Base-by-base conservation (phyloP, 2,329 filamentous ascomycete genomes). In the Helminthosporium solani region DNA sequence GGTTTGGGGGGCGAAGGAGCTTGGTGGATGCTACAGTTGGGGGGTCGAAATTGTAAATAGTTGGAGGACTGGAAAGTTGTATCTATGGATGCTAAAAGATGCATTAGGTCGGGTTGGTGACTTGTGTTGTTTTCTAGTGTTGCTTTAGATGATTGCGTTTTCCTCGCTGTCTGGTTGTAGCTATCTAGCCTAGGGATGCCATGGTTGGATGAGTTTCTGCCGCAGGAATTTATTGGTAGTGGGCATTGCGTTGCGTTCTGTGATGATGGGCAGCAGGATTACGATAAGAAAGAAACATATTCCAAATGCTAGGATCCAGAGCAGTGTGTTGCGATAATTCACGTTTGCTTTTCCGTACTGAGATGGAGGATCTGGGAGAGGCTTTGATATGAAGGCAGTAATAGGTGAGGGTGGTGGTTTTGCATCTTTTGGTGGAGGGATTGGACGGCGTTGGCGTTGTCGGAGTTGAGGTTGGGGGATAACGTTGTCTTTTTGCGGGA, bases 1-100 rank as follows among this genome's bases (percentile, higher is more conserved):
- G 78, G 1, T 81, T 78, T 52, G 72, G 73, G 9, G 76, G 75
- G 0, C 67, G 73, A 42, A 72, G 70, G 51, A 75, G 73, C 23
- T 38, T 67, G 20, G 57, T 53, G 2, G 65, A 70, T 54, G 64
- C 59, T 21, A 67, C 63, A 31, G 61, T 54, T 33, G 47, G 55
- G 44, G 60, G 58, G 15, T 50, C 63, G n/a, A 68, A 69, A 45
- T 27, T 69, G 49, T 69, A 61, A n/a, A n/a, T n/a, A n/a, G n/a
- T n/a, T n/a, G n/a, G n/a, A 18, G 16, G 7, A 12, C 25, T 27
- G 25, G 25, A n/a, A n/a, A n/a, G n/a, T n/a, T n/a, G n/a, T n/a
- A n/a, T n/a, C n/a, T n/a, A n/a, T n/a, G n/a, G n/a, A n/a, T n/a
- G n/a, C n/a, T n/a, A n/a, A n/a, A n/a, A n/a, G n/a, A n/a, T n/a